Base-by-base conservation (phyloP, 2,329 filamentous ascomycete genomes). In the Reticulascus tulasneorum region DNA sequence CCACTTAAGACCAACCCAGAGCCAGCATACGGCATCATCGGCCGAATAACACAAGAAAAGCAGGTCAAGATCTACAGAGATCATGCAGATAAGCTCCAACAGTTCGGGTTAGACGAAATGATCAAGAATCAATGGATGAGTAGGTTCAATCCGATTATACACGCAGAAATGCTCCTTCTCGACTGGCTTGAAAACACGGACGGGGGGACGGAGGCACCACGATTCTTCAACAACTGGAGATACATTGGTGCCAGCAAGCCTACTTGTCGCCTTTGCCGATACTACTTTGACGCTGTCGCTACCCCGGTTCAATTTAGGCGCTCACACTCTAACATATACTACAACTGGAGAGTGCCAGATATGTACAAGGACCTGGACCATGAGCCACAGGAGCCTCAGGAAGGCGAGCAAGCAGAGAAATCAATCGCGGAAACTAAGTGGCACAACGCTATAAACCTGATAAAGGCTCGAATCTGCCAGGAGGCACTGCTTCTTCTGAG, bases 191-290 rank as follows among this genome's bases (percentile, higher is more conserved):
- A 23, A 9, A n/a, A n/a, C n/a, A 23, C 24, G 18, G 20, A 38
- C 6, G 26, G 21, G 7, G 15, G 17, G 3, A 15, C 25, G 4
- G 13, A 23, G 0, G 29, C 38, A 9, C 8, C 10, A 0, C n/a
- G 35, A 10, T 67, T 64, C 48, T 67, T 61, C 39, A 21, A 40
- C 0, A 42, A 47, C 8, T 55, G 50, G 38, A 48, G 40, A 11
- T 67, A 65, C 37, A 62, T 68, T 11, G 64, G 62, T 1, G 51
- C 47, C 15, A 64, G 62, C 46, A 67, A 68, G 45, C 62, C 62
- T 0, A 56, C 60, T 0, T 68, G 64, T 26, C 50, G 54, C 1
- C 50, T 67, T 2, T 68, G 64, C 21, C 29, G 48, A 7, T 55
- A 57, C 29, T 68, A 62, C 34, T 62, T 67, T 16, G 38, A 44